phyloP scores from a whole-genome alignment of 2,329 filamentous ascomycete genomes.

The Rhynchosporium agropyri region DNA sequence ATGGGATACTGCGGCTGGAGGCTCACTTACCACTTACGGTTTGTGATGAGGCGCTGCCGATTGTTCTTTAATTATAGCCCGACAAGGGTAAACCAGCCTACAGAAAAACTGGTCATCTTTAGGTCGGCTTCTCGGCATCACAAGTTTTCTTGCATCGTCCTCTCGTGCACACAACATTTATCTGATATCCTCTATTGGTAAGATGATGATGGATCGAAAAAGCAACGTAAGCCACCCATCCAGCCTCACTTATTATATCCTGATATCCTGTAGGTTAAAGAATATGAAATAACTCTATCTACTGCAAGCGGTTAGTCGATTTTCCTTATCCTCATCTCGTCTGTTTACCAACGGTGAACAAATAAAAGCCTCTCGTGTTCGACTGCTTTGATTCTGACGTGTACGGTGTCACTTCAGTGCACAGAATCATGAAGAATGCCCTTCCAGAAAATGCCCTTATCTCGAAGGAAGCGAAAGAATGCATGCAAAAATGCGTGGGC shows the following conservation, averaged over 20 bases:
- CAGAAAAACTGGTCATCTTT: no score
- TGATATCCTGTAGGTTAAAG: conserved; percentile 57
- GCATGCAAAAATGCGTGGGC: conserved; percentile 99
- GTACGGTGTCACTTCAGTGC: conserved; percentile 90
- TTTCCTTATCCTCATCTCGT: conserved; percentile 50
- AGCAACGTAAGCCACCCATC: no score
- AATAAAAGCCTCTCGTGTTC: conserved; percentile 44
- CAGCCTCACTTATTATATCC: no score
- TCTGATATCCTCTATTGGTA: conserved; percentile 42
- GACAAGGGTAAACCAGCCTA: no score
- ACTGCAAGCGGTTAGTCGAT: conserved; percentile 98
- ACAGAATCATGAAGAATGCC: conserved; percentile 98
- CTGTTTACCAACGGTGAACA: conserved; percentile 51
- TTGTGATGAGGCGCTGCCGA: no score
- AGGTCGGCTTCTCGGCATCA: no score
- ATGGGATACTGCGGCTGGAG: no score
- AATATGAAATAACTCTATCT: conserved; percentile 98
- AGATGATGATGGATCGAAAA: no score
- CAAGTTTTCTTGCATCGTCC: no score
- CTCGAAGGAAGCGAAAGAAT: conserved; percentile 98
- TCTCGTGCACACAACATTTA: no score
- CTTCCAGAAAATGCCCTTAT: conserved; percentile 99
- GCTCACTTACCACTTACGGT: no score
- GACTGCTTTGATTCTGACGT: conserved; percentile 79
- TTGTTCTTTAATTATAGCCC: conserved; percentile 51